Base-by-base conservation (phyloP, 2,329 filamentous ascomycete genomes). In the Fusarium hostae region DNA sequence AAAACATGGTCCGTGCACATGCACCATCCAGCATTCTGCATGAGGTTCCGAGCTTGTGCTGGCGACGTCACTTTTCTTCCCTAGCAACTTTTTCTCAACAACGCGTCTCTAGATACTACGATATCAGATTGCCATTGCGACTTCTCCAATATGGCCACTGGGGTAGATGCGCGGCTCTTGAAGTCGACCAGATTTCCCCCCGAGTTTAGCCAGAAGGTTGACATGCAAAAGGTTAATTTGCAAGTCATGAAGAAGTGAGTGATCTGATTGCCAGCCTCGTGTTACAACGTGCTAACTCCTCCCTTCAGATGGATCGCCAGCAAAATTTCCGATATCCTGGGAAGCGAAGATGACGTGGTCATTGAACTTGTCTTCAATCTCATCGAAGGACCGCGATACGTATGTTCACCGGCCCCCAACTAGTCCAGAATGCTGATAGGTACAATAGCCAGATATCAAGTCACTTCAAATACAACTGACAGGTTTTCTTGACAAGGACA, bases 241-340 rank as follows among this genome's bases (percentile, higher is more conserved):
- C 94, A 97, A 81, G 93, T 99, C 61, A 97, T 99, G 90, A 98
- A 98, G 87, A 97, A 96, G 93, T 97, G 80, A 78, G 91, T 83
- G 67, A 40, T 37, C 64, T 41, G 24, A 51, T 48, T 18, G 39
- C 44, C 22, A 34, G 47, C 61, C 41, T 40, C 26, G 30, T 44
- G 40, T 41, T 39, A 32, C 40, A 43, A 13, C 41, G 44, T 59
- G 64, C 72, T 78, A 52, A 75, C 68, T 55, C 61, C 47, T 48
- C 35, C 57, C 66, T n/a, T 63, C 52, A 98, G 94, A 86, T 99
- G 96, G 96, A 98, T 98, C 80, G 92, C 94, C 8, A 89, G 91
- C 77, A 93, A 92, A 80, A 94, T 99, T 62, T 93, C 92, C 28
- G 91, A 94, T 63, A 95, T 98, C 51, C 84, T 98, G 44, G 93